Evolutionary conservation across 768 basidiomycete species (phyloP), one percentile per base, ranked within the genome.

Genomic region (Mycena chlorophos): DNA sequence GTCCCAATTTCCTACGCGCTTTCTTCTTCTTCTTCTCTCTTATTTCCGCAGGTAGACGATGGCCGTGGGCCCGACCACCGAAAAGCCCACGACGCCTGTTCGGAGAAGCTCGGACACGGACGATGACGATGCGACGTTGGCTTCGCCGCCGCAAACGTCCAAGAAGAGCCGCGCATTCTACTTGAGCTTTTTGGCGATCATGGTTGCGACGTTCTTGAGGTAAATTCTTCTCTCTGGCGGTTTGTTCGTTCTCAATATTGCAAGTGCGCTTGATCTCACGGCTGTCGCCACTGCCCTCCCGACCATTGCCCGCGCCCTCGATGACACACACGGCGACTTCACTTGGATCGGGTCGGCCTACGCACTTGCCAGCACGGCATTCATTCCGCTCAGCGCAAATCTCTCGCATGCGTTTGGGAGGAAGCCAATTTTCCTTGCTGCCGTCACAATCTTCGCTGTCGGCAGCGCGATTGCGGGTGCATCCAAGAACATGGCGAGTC

Each of bases 391-490:
- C 56, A 69, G 67, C 27, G 73, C 72, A 8, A 63, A 63, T 14
- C 55, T 73, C 1, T 69, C 72, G 2, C 52, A 66, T 39, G 43
- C 38, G 3, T 74, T 77, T 27, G 75, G 75, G 25, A 55, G 54
- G 17, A 63, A 65, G 16, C 67, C 70, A 2, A 56, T 68, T 17
- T 55, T 73, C 43, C 52, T 76, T 2, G 13, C 59, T 1, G 19
- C 20, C 14, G 60, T 76, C 8, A 55, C 57, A 12, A 55, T 73
- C n/a, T 77, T 77, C 48, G 70, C 72, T 0, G 42, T 76, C 22
- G 78, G 78, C 0, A 75, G 73, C 19, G 75, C 71, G 12, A 23
- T 81, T 1, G 70, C 68, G 3, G 79, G 78, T 2, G 69, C 69
- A 0, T 69, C 77, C 0, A 69, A 68, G 17, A 74, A 29, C 40